Conservation (phyloP, 2,329 filamentous ascomycete genomes). For the Colletotrichum cuscutae region DNA sequence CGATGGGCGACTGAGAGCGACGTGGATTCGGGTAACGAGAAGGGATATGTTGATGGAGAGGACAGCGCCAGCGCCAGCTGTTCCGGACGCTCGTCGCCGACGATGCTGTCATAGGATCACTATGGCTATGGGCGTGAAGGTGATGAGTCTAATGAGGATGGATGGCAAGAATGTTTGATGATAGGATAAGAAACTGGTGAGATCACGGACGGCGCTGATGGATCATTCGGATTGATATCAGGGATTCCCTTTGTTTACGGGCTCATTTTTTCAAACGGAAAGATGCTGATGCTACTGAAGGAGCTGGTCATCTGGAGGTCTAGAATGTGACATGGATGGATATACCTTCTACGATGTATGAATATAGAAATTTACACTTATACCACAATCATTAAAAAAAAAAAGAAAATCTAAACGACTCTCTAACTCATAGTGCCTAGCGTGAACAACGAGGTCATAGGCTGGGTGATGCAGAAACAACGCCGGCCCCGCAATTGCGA, state of each 20-base stretch:
- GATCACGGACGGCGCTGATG: neutral
- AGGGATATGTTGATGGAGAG: conserved; percentile 32
- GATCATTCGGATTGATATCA: conserved; percentile 6
- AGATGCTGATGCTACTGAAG: conserved; percentile 4
- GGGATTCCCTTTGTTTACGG: conserved; percentile 11
- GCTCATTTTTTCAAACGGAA: neutral
- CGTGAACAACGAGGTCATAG: too few relatives aligned
- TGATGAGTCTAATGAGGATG: neutral
- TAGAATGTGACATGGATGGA: conserved; percentile 30
- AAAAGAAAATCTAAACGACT: neutral
- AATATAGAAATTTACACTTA: conserved; percentile 27
- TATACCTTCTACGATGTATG: conserved; percentile 35
- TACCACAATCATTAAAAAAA: conserved; percentile 1
- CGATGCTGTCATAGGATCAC: conserved; percentile 1
- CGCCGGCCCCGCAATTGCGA: too few relatives aligned
- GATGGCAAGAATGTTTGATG: neutral
- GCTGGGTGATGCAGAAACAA: neutral
- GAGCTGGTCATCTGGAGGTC: conserved; percentile 1
- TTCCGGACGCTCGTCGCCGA: conserved; percentile 29
- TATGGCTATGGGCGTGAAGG: too few relatives aligned
- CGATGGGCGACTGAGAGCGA: conserved; percentile 34
- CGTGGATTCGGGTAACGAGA: conserved; percentile 32
- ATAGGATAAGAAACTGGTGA: neutral
- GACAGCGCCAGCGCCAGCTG: conserved; percentile 8
- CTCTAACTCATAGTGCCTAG: too few relatives aligned